Percentiles rank a stretch among this genome's conserved stretches.
Evolutionary conservation across 441 rosid genomes (phyloP).

Genomic region (Kokia cookei): DNA sequence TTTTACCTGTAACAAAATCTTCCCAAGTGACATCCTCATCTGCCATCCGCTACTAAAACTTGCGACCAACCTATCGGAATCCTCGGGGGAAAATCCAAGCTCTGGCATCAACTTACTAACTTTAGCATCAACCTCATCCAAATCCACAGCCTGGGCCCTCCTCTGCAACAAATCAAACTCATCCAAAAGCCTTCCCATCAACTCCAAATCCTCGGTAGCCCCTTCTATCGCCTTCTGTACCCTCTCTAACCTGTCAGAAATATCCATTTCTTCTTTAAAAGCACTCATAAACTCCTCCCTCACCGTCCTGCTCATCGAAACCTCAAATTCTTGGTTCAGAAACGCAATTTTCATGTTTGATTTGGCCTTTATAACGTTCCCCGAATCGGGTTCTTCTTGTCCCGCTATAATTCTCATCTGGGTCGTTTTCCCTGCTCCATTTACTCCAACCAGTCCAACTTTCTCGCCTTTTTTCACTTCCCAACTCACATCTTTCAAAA

Average conservation of each 20-base stretch:
- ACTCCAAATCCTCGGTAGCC: constrained; percentile 74
- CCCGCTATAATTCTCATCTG: constrained; percentile 85
- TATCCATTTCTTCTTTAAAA: constrained; percentile 83
- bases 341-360: constrained; percentile 64
- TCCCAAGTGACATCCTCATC: constrained; percentile 97
- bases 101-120: constrained; percentile 88
- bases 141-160: constrained; percentile 68
- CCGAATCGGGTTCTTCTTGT: constrained; percentile 79
- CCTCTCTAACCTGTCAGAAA: constrained; percentile 41
- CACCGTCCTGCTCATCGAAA: constrained; percentile 74
- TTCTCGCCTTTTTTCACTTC: constrained; percentile 90
- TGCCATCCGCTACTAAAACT: constrained; percentile 96
- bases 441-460: constrained; percentile 84
- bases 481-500: constrained; percentile 77
- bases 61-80: constrained; percentile 85
- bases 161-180: constrained; percentile 87
- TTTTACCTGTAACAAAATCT: constrained; percentile 84
- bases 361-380: constrained; percentile 77
- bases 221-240: constrained; percentile 78
- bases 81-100: constrained; percentile 69
- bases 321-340: constrained; percentile 90
- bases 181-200: constrained; percentile 90
- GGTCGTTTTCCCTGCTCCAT: constrained; percentile 93
- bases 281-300: constrained; percentile 91
- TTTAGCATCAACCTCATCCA: constrained; percentile 71